Base-by-base conservation (phyloP, 2,329 filamentous ascomycete species). In the Lecanicillium sp. region DNA sequence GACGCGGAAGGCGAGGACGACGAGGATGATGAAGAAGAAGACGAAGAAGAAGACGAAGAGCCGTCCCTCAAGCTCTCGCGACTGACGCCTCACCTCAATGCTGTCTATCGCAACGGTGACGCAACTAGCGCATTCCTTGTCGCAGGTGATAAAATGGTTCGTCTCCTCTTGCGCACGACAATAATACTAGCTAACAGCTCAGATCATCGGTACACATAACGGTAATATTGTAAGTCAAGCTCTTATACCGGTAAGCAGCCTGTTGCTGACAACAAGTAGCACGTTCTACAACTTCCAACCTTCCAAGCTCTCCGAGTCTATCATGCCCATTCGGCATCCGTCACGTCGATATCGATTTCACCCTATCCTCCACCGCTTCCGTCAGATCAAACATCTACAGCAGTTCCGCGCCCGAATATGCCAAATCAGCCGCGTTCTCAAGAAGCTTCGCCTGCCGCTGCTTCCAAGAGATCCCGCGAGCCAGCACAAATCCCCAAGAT, bases 141-240 rank as follows among this genome's bases (percentile, higher is more conserved):
- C 42, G 87, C 87, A 33, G 91, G 91, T 44, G 91, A 98, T 73
- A 97, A 97, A 72, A 95, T 97, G 91, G 88, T 91, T 75, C 59
- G 73, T 48, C 30, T 47, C 23, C n/a, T n/a, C n/a, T n/a, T n/a
- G n/a, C n/a, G n/a, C n/a, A n/a, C n/a, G n/a, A n/a, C n/a, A n/a
- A n/a, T n/a, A n/a, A 17, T 7, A 11, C 55, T 57, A 52, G 49
- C 67, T 71, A 56, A 67, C 57, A 51, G 51, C 55, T 41, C 67
- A 91, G 87, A 85, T 96, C 53, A 75, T 95, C 57, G 93, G 91
- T 55, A 96, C 93, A 26, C 91, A 98, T 66, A 95, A 95, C 69
- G 93, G 93, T 59, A 95, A 93, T 60, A 91, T 97, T 60, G 89
- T 94, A 75, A 73, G 85, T 70, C 42, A 32, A 21, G 30, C 14